These are phyloP conservation scores for Ogataea populi-albae DNA, from an alignment of 805 yeast species.

Conservation along the genomic window DNA sequence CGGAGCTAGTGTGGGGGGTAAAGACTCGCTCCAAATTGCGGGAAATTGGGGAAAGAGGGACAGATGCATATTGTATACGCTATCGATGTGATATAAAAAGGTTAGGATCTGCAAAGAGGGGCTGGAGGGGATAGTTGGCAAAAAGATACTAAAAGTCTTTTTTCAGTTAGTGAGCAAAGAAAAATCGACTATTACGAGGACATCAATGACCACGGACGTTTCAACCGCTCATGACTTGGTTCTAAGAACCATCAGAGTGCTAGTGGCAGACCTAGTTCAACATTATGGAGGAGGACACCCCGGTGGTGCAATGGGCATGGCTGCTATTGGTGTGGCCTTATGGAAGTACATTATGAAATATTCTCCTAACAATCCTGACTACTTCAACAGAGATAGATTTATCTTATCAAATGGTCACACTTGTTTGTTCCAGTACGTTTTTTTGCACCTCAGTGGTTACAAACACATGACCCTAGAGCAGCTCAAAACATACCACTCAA, in stretches of 20 bases:
- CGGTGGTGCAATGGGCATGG: conserved; percentile 98
- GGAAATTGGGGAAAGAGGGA: too few relatives aligned
- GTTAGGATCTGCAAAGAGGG: too few relatives aligned
- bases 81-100: too few relatives aligned
- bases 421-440: conserved; percentile 80
- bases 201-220: conserved; percentile 25
- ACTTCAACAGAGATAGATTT: conserved; percentile 95
- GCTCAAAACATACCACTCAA: conserved; percentile 66
- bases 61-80: too few relatives aligned
- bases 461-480: conserved; percentile 72
- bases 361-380: conserved; percentile 85
- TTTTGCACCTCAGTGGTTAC: conserved; percentile 85
- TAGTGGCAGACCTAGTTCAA: conserved; percentile 34
- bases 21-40: too few relatives aligned
- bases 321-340: conserved; percentile 88
- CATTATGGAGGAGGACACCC: conserved; percentile 75
- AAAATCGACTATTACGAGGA: too few relatives aligned
- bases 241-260: conserved; percentile 31
- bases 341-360: conserved; percentile 71
- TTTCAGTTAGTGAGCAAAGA: too few relatives aligned
- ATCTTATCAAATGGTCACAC: conserved; percentile 97
- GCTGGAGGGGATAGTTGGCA: too few relatives aligned
- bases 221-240: conserved; percentile 22
- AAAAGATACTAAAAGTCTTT: conserved; percentile 1
- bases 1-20: too few relatives aligned